These are phyloP conservation scores for Ascochyta pisi DNA, from an alignment of 2,329 filamentous ascomycete species.

Conservation along the genomic window DNA sequence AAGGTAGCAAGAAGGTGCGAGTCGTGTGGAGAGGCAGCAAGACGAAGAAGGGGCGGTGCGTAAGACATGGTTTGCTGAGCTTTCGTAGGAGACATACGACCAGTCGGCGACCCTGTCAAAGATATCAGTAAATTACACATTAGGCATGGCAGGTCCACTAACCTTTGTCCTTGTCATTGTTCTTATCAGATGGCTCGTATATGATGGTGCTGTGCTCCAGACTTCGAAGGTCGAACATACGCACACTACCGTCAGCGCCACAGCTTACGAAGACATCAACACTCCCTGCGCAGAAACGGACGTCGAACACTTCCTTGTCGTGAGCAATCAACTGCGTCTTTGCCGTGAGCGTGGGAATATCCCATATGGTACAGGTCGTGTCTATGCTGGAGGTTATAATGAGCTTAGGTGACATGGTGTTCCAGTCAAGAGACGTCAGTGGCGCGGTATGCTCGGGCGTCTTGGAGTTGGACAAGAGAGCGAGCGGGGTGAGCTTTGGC, in stretches of 20 bases:
- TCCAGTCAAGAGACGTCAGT: slow-evolving; percentile 96
- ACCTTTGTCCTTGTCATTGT: slow-evolving; percentile 57
- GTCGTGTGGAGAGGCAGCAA: slow-evolving; percentile 93
- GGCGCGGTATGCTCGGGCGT: slow-evolving; percentile 97
- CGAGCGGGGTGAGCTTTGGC: slow-evolving; percentile 89
- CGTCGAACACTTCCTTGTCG: slow-evolving; percentile 98
- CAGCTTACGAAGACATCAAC: slow-evolving; percentile 99
- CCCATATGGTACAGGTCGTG: slow-evolving; percentile 99
- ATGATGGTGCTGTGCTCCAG: slow-evolving; percentile 99
- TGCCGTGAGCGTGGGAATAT: slow-evolving; percentile 95
- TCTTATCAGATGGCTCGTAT: slow-evolving; percentile 93
- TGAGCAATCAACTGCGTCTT: slow-evolving; percentile 99
- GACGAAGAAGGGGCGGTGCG: slow-evolving; percentile 72
- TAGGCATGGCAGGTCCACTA: slow-evolving; percentile 12
- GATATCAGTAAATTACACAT: slow-evolving; percentile 9
- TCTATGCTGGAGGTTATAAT: slow-evolving; percentile 99
- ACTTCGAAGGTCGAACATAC: slow-evolving; percentile 98
- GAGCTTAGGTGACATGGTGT: slow-evolving; percentile 91
- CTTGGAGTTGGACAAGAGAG: slow-evolving; percentile 95
- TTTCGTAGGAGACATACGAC: slow-evolving; percentile 72
- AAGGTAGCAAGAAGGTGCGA: slow-evolving; percentile 97
- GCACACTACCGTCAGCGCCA: slow-evolving; percentile 94
- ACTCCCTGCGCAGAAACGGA: slow-evolving; percentile 96
- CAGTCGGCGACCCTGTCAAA: slow-evolving; percentile 52
- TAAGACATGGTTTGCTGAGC: slow-evolving; percentile 75